Base-by-base conservation (phyloP, 164 flowering plant genomes). In the Berberis thunbergii region DNA sequence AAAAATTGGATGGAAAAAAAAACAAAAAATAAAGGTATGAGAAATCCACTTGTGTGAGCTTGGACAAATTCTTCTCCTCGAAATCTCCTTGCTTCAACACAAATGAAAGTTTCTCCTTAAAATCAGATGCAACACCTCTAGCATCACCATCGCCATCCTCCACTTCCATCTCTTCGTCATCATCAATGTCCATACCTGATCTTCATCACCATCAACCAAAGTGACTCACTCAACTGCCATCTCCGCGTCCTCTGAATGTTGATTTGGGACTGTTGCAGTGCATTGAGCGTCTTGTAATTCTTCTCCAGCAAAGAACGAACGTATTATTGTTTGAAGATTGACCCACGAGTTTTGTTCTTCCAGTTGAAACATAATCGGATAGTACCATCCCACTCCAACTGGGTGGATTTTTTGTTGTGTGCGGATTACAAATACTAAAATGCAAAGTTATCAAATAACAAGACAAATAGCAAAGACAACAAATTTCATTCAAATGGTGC, bases 341-440 rank as follows among this genome's bases (percentile, higher is more conserved):
- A 74, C n/a, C 97, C 96, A 2, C 91, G 78, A 3, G 95, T 94
- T 63, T 85, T 91, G 78, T 89, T 94, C 82, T 89, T 94, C 8
- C 49, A 8, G 8, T 8, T 46, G 49, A 46, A 46, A 8, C 49
- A 46, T 46, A 46, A 4, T 4, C 87, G 74, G 45, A 87, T 70
- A 54, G 89, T 59, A 2, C 97, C 97, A 77, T 93, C 90, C 93
- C 97, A 93, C 62, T 91, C 95, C n/a, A n/a, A n/a, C n/a, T n/a
- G n/a, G n/a, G n/a, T n/a, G n/a, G n/a, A n/a, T n/a, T n/a, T n/a
- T n/a, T n/a, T n/a, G n/a, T n/a, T n/a, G n/a, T n/a, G n/a, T n/a
- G n/a, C n/a, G n/a, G n/a, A n/a, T n/a, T n/a, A n/a, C n/a, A n/a
- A n/a, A n/a, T n/a, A n/a, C n/a, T n/a, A n/a, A n/a, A n/a, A n/a